Evolutionary conservation across 2,329 filamentous ascomycete genomes (phyloP).

Genomic region (Dendrostoma leiphaemia): DNA sequence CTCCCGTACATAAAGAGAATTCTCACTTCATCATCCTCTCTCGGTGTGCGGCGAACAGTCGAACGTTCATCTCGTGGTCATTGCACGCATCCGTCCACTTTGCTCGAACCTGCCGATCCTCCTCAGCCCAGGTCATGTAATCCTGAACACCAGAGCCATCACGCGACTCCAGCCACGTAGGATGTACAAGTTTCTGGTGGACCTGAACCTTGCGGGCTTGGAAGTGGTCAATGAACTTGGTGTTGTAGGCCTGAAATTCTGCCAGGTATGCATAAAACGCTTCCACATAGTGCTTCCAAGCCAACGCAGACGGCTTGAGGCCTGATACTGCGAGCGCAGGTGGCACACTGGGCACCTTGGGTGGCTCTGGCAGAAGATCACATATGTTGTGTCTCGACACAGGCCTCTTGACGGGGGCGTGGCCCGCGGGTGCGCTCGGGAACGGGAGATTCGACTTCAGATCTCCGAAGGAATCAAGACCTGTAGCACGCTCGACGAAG

Average conservation of each 20-base stretch:
- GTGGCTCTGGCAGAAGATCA: slow-evolving; percentile 42
- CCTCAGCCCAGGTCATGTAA: slow-evolving; percentile 59
- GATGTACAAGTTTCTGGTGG: slow-evolving; percentile 34
- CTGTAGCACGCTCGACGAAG: slow-evolving; percentile 44
- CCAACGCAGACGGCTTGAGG: slow-evolving; percentile 38
- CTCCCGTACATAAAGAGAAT: background rate
- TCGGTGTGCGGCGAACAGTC: slow-evolving; percentile 52
- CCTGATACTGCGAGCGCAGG: slow-evolving; percentile 39
- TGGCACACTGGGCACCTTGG: slow-evolving; percentile 47
- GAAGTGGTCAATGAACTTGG: slow-evolving; percentile 55
- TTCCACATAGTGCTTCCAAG: slow-evolving; percentile 51
- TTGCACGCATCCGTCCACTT: slow-evolving; percentile 60
- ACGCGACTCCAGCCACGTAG: slow-evolving; percentile 42
- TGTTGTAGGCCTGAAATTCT: slow-evolving; percentile 51
- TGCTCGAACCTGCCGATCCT: slow-evolving; percentile 62
- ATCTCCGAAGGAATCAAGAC: slow-evolving; percentile 54
- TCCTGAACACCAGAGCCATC: slow-evolving; percentile 48
- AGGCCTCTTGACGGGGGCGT: slow-evolving; percentile 33
- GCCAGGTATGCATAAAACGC: slow-evolving; percentile 54
- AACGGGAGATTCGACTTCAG: slow-evolving; percentile 58
- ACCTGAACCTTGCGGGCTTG: slow-evolving; percentile 46
- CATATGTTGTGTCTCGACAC: slow-evolving; percentile 40
- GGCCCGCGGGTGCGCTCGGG: slow-evolving; percentile 46
- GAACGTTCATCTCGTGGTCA: slow-evolving; percentile 57
- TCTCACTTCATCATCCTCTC: slow-evolving; percentile 40